phyloP scores from a whole-genome alignment of 73 alveolate genomes.

The Paramecium biaurelia region DNA sequence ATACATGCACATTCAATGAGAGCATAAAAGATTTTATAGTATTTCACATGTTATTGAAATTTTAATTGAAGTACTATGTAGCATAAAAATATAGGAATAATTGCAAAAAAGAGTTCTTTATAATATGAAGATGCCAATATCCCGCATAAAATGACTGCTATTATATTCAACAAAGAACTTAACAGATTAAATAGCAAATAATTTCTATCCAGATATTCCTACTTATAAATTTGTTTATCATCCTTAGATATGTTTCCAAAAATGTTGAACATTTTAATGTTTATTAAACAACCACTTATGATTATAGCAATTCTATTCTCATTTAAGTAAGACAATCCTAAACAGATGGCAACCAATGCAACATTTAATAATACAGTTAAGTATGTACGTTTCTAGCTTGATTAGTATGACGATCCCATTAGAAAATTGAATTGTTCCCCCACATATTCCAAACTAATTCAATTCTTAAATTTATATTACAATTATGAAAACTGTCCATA shows the following conservation, averaged over 20 bases:
- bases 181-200: background rate
- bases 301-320: background rate
- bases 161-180: background rate
- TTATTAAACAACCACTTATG: background rate
- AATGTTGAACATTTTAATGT: background rate
- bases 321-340: background rate
- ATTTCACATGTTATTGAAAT: background rate
- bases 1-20: background rate
- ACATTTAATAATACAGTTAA: background rate
- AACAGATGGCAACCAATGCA: background rate
- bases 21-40: background rate
- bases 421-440: background rate
- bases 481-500: constrained; percentile 39
- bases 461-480: background rate
- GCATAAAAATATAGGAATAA: background rate
- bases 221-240: background rate
- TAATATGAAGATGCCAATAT: background rate
- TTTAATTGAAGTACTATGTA: background rate
- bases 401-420: constrained; percentile 30
- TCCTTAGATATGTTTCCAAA: background rate
- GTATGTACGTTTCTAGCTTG: background rate
- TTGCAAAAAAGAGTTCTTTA: background rate
- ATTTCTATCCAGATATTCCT: background rate
- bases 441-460: constrained; percentile 27
- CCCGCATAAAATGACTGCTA: background rate